phyloP scores from a whole-genome alignment of 306 rosid species.

The Oemleria cerasiformis region DNA sequence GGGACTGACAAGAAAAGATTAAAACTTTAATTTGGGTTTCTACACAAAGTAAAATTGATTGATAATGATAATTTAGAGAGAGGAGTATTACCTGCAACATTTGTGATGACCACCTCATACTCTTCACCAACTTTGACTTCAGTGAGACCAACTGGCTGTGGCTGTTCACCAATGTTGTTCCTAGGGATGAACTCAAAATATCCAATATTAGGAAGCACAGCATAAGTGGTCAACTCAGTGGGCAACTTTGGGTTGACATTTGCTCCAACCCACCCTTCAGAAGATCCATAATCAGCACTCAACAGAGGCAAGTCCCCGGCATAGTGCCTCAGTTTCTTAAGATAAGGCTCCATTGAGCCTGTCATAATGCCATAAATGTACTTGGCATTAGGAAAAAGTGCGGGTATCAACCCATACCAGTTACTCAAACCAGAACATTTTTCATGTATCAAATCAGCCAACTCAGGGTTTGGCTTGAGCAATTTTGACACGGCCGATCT shows the following conservation, averaged over 20 bases:
- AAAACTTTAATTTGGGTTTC: background rate
- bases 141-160: slow-evolving; percentile 60
- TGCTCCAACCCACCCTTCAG: slow-evolving; percentile 94
- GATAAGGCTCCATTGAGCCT: slow-evolving; percentile 85
- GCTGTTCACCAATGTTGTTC: slow-evolving; percentile 26
- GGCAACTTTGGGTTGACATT: slow-evolving; percentile 68
- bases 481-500: slow-evolving; percentile 61
- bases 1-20: slow-evolving; percentile 7
- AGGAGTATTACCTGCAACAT: slow-evolving; percentile 61
- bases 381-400: slow-evolving; percentile 72
- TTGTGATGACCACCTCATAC: slow-evolving; percentile 68
- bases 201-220: slow-evolving; percentile 87
- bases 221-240: slow-evolving; percentile 64
- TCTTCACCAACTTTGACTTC: slow-evolving; percentile 69
- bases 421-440: slow-evolving; percentile 64
- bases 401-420: slow-evolving; percentile 84
- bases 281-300: slow-evolving; percentile 89
- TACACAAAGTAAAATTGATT: too few species aligned
- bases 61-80: too few species aligned
- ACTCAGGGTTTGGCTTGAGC: slow-evolving; percentile 73
- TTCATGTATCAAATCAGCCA: slow-evolving; percentile 51
- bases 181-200: slow-evolving; percentile 81
- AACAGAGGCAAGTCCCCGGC: slow-evolving; percentile 68
- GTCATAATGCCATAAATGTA: slow-evolving; percentile 86
- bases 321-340: slow-evolving; percentile 76